Conservation (phyloP, 2,329 filamentous ascomycete species). For the Myriangium duriaei region DNA sequence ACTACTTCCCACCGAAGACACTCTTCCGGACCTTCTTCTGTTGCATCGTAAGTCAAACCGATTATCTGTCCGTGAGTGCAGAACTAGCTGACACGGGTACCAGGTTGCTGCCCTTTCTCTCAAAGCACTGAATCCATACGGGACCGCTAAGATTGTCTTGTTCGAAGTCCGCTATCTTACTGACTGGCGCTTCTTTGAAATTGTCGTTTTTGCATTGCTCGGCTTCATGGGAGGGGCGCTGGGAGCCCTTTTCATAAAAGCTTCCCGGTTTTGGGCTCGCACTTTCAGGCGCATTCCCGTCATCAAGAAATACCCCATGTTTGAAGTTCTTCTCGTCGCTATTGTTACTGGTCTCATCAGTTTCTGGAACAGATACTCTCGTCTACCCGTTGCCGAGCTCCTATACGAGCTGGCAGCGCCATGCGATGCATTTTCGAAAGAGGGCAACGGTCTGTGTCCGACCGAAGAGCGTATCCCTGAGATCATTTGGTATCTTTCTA, state of each 20-base stretch:
- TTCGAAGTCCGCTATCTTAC: constrained; percentile 84
- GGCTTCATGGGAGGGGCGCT: constrained; percentile 73
- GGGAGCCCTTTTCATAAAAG: constrained; percentile 93
- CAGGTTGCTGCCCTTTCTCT: constrained; percentile 67
- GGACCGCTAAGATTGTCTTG: constrained; percentile 89
- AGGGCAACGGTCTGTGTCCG: constrained; percentile 70
- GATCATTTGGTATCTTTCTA: constrained; percentile 57
- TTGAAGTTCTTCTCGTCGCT: constrained; percentile 83
- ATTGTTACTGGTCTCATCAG: constrained; percentile 70
- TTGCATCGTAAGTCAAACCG: constrained; percentile 55
- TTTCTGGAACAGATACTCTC: constrained; percentile 90
- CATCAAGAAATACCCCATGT: constrained; percentile 71
- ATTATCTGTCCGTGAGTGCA: background rate
- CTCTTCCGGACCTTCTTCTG: constrained; percentile 97
- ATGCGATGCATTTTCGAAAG: constrained; percentile 57
- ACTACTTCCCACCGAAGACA: constrained; percentile 96
- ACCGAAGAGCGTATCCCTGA: constrained; percentile 61
- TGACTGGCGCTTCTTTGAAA: constrained; percentile 91
- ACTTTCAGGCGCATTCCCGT: constrained; percentile 68
- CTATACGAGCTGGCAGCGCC: constrained; percentile 83
- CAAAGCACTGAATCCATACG: constrained; percentile 92
- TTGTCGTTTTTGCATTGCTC: constrained; percentile 71
- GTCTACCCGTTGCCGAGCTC: constrained; percentile 78
- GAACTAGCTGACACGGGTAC: no score
- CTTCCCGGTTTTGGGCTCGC: constrained; percentile 76